phyloP scores from a whole-genome alignment of 2,329 filamentous ascomycete genomes.

The Aspergillus ochraceoroseus region DNA sequence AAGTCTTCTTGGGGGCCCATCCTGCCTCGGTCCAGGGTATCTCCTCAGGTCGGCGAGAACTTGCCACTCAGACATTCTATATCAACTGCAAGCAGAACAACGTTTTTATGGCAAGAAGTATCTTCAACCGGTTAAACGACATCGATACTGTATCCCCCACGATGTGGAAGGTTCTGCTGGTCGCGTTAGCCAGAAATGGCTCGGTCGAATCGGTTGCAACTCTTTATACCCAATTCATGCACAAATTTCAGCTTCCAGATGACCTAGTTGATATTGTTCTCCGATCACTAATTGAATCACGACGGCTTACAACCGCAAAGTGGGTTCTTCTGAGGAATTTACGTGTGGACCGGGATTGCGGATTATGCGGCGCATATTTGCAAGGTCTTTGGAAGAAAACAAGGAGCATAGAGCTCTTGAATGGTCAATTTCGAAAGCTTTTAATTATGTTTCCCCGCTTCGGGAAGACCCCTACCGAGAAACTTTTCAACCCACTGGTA shows the following conservation, averaged over 20 bases:
- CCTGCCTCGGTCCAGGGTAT: slow-evolving; percentile 21
- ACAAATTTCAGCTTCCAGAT: slow-evolving; percentile 28
- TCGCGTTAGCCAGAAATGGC: slow-evolving; percentile 34
- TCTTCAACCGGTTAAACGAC: slow-evolving; percentile 35
- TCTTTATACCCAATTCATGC: slow-evolving; percentile 30
- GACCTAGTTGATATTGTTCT: slow-evolving; percentile 36
- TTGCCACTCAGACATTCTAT: slow-evolving; percentile 33
- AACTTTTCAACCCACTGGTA: slow-evolving; percentile 41
- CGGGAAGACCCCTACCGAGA: slow-evolving; percentile 33
- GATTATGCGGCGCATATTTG: slow-evolving; percentile 37
- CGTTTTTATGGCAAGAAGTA: slow-evolving; percentile 35
- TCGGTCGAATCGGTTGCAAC: slow-evolving; percentile 36
- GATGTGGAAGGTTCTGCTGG: slow-evolving; percentile 39
- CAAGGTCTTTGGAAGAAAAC: slow-evolving; percentile 40
- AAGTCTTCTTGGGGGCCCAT: slow-evolving; percentile 33
- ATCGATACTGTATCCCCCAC: slow-evolving; percentile 29
- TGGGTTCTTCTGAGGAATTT: slow-evolving; percentile 34
- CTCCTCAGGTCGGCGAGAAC: slow-evolving; percentile 27
- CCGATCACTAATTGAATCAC: slow-evolving; percentile 37
- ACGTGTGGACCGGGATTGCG: slow-evolving; percentile 32
- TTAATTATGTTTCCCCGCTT: slow-evolving; percentile 27
- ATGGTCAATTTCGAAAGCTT: slow-evolving; percentile 32
- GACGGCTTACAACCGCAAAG: slow-evolving; percentile 36
- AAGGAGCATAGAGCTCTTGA: slow-evolving; percentile 34
- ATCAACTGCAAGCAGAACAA: slow-evolving; percentile 37